Percentiles rank a stretch among this genome's conserved stretches.
Evolutionary conservation across 23 red algal genomes (phyloP).

Genomic region (Gracilaria vermiculophylla): DNA sequence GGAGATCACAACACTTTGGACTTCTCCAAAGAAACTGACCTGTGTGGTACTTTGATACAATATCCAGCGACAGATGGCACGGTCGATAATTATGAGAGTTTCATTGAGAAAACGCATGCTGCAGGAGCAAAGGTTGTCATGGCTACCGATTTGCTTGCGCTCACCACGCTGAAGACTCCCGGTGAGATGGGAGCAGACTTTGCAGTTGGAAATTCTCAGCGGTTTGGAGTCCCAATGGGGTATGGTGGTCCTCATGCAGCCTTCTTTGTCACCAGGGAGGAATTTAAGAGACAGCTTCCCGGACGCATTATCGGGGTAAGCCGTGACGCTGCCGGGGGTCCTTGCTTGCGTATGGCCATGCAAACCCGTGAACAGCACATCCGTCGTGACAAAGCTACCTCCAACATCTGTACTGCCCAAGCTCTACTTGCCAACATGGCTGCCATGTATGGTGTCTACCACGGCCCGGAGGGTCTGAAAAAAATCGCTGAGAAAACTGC

Average conservation of each 20-base stretch:
- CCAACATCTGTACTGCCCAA: slow-evolving; percentile 98
- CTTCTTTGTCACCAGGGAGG: slow-evolving; percentile 95
- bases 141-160: slow-evolving; percentile 87
- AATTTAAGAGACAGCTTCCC: slow-evolving; percentile 92
- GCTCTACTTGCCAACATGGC: slow-evolving; percentile 99
- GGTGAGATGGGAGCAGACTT: slow-evolving; percentile 96
- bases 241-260: slow-evolving; percentile 96
- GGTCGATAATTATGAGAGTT: slow-evolving; percentile 64
- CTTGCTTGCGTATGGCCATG: slow-evolving; percentile 99
- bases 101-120: slow-evolving; percentile 65
- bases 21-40: slow-evolving; percentile 27
- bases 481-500: slow-evolving; percentile 82
- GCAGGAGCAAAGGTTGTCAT: slow-evolving; percentile 89
- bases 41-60: slow-evolving; percentile 87
- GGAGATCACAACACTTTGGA: slow-evolving; percentile 67
- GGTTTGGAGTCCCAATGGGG: slow-evolving; percentile 98
- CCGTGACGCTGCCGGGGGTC: slow-evolving; percentile 81
- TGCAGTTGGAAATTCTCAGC: slow-evolving; percentile 89
- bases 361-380: slow-evolving; percentile 99
- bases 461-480: slow-evolving; percentile 93
- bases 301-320: slow-evolving; percentile 98
- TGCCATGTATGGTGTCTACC: slow-evolving; percentile 99
- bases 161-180: slow-evolving; percentile 90
- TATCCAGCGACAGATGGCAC: slow-evolving; percentile 94
- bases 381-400: slow-evolving; percentile 97